Evolutionary conservation across 2,329 filamentous ascomycete species (phyloP).

Genomic region (Cryphonectria japonica): DNA sequence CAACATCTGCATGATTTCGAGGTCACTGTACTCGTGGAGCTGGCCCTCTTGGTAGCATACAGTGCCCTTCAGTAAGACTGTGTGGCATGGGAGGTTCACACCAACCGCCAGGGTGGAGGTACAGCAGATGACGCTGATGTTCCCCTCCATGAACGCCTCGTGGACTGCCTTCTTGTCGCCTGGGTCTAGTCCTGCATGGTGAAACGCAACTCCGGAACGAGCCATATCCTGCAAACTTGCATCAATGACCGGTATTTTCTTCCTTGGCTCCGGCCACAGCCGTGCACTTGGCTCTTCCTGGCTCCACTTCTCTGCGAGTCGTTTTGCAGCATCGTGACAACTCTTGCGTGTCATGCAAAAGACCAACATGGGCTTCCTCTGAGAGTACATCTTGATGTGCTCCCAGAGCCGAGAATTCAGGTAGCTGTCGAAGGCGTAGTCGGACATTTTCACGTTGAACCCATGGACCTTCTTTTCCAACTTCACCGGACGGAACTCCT

Average conservation of each 20-base stretch:
- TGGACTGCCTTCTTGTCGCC: slow-evolving; percentile 70
- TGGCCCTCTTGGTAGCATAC: slow-evolving; percentile 64
- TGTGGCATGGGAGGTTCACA: slow-evolving; percentile 81
- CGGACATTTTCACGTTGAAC: slow-evolving; percentile 66
- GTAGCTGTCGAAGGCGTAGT: slow-evolving; percentile 75
- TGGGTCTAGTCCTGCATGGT: slow-evolving; percentile 74
- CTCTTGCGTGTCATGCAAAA: slow-evolving; percentile 81
- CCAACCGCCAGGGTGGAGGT: slow-evolving; percentile 85
- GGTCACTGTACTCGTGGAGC: slow-evolving; percentile 73
- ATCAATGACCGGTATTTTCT: slow-evolving; percentile 55
- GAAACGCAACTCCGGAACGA: slow-evolving; percentile 71
- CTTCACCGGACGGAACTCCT: slow-evolving; percentile 79
- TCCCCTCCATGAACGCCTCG: slow-evolving; percentile 67
- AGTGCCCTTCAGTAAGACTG: slow-evolving; percentile 83
- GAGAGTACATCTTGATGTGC: slow-evolving; percentile 68
- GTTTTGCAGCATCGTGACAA: slow-evolving; percentile 67
- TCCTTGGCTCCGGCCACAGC: slow-evolving; percentile 65
- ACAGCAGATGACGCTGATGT: slow-evolving; percentile 83
- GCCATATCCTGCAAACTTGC: slow-evolving; percentile 60
- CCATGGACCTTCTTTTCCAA: slow-evolving; percentile 78
- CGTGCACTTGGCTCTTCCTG: slow-evolving; percentile 52
- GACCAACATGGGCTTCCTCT: slow-evolving; percentile 77
- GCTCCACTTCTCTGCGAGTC: slow-evolving; percentile 69
- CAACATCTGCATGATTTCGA: slow-evolving; percentile 91
- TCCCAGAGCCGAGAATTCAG: slow-evolving; percentile 68